Evolutionary conservation across 208 protist genomes (phyloP).

Genomic region (Herpetomonas tarakana): DNA sequence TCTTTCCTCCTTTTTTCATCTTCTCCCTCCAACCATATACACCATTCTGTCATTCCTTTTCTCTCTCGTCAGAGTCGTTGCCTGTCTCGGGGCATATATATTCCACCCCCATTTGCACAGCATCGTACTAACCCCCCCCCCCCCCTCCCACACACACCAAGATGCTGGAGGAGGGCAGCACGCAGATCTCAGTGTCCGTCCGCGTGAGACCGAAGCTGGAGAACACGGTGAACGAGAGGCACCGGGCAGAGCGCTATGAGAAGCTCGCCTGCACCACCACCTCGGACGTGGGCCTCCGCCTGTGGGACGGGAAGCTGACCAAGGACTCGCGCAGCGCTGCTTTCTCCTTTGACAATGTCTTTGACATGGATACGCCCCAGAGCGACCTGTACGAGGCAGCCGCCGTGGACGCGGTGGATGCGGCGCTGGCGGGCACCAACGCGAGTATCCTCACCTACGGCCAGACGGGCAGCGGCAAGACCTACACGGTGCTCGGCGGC

Average conservation of each 20-base stretch:
- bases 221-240: constrained; percentile 26
- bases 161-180: constrained; percentile 8
- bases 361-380: constrained; percentile 55
- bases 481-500: constrained; percentile 62
- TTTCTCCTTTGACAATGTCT: constrained; percentile 71
- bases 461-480: constrained; percentile 89
- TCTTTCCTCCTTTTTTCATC: constrained; percentile 8
- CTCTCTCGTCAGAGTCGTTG: constrained; percentile 10
- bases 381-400: constrained; percentile 79
- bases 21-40: background rate
- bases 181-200: constrained; percentile 55
- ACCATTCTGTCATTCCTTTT: constrained; percentile 9
- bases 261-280: constrained; percentile 39
- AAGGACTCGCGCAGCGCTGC: constrained; percentile 30
- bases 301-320: constrained; percentile 36
- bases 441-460: constrained; percentile 72
- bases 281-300: constrained; percentile 38
- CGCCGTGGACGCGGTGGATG: constrained; percentile 49
- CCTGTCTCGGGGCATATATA: no score
- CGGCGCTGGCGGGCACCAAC: constrained; percentile 56
- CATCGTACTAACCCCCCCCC: no score
- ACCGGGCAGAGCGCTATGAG: constrained; percentile 47
- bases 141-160: no score
- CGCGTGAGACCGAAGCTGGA: constrained; percentile 63
- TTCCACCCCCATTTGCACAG: no score